Evolutionary conservation across 192 early-diverging fungal genomes (phyloP).

Genomic region (Backusella macrospora): DNA sequence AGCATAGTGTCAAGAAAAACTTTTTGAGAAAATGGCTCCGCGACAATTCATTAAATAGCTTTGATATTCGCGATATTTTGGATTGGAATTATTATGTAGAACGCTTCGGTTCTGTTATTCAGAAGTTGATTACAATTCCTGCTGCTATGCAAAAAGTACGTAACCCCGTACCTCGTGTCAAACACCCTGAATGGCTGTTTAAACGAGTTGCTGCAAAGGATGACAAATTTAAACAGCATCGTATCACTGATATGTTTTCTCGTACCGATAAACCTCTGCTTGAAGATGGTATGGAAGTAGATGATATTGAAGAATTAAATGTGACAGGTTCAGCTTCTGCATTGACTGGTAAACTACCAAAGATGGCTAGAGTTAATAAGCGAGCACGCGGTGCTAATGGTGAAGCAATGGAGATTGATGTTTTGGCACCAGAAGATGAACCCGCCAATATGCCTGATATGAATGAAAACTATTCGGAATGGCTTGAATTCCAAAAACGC

Average conservation of each 20-base stretch:
- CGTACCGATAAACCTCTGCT: constrained; percentile 42
- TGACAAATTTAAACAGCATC: constrained; percentile 83
- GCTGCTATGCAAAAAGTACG: constrained; percentile 94
- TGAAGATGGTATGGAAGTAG: constrained; percentile 22
- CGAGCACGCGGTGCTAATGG: neutral
- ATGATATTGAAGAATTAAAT: constrained; percentile 24
- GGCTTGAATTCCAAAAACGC: constrained; percentile 77
- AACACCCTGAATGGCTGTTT: constrained; percentile 94
- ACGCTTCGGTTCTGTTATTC: constrained; percentile 92
- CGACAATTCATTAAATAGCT: constrained; percentile 69
- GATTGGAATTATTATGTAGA: constrained; percentile 99
- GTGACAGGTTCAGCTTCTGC: neutral
- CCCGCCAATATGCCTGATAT: constrained; percentile 67
- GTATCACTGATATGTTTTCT: constrained; percentile 85
- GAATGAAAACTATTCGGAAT: constrained; percentile 67
- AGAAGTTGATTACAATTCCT: constrained; percentile 97
- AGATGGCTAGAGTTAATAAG: constrained; percentile 20
- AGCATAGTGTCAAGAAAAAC: constrained; percentile 71
- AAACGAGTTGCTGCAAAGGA: constrained; percentile 76
- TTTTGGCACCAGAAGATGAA: constrained; percentile 42
- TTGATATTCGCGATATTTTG: constrained; percentile 89
- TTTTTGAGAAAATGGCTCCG: constrained; percentile 93
- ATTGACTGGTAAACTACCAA: neutral
- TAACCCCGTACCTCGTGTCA: constrained; percentile 92
- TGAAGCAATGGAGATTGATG: constrained; percentile 19